Percentiles rank a stretch among this genome's conserved stretches.
Evolutionary conservation across 805 yeast species (phyloP).

Genomic region (Henningerozyma blattae): DNA sequence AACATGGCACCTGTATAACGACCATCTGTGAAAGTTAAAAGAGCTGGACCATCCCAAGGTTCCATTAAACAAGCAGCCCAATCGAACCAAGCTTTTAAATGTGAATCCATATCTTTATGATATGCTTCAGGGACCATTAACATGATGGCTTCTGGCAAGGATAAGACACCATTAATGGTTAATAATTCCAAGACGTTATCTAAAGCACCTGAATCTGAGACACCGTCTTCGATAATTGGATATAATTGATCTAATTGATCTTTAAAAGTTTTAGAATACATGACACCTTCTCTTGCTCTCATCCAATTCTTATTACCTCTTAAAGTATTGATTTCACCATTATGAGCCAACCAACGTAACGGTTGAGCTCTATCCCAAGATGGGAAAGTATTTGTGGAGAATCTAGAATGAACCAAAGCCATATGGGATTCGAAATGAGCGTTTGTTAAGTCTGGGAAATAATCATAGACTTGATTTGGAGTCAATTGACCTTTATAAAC

Average conservation of each 20-base stretch:
- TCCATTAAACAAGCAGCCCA: slow-evolving; percentile 99
- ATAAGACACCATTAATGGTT: slow-evolving; percentile 81
- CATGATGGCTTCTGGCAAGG: slow-evolving; percentile 96
- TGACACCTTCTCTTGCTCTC: slow-evolving; percentile 97
- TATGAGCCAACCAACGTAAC: slow-evolving; percentile 92
- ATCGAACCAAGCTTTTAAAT: slow-evolving; percentile 89
- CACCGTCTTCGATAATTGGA: slow-evolving; percentile 97
- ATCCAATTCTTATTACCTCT: slow-evolving; percentile 99
- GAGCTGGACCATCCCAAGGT: slow-evolving; percentile 99
- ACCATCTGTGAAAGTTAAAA: slow-evolving; percentile 93
- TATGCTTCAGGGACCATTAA: slow-evolving; percentile 95
- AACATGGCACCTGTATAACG: slow-evolving; percentile 97
- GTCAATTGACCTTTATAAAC: slow-evolving; percentile 97
- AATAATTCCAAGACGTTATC: slow-evolving; percentile 90
- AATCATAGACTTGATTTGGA: slow-evolving; percentile 89
- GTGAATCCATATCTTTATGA: slow-evolving; percentile 94
- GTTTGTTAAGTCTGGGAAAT: slow-evolving; percentile 85
- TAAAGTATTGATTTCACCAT: slow-evolving; percentile 95
- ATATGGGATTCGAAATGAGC: slow-evolving; percentile 91
- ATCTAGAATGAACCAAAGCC: slow-evolving; percentile 93
- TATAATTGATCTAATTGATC: slow-evolving; percentile 83
- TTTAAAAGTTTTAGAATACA: slow-evolving; percentile 78
- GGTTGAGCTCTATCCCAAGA: slow-evolving; percentile 99
- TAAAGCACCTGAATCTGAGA: slow-evolving; percentile 95
- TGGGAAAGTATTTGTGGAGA: slow-evolving; percentile 96